phyloP scores from a whole-genome alignment of 2,329 filamentous ascomycete genomes.

The Botrytis byssoidea region DNA sequence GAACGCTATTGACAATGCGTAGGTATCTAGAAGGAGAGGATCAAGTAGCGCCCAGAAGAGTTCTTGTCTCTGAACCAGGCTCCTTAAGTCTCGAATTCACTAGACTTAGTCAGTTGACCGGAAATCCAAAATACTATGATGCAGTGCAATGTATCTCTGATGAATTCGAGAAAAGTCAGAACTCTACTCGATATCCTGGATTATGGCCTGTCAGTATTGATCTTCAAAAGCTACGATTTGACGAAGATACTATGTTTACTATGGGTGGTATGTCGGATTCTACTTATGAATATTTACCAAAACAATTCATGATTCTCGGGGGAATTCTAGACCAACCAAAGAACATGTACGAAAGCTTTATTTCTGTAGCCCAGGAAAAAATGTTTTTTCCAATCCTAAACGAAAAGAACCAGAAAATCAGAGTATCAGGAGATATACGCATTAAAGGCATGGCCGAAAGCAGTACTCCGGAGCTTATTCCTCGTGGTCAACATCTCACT shows the following conservation, averaged over 20 bases:
- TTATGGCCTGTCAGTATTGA: constrained; percentile 61
- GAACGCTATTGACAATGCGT: constrained; percentile 44
- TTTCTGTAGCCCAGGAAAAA: constrained; percentile 47
- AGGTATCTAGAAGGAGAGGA: constrained; percentile 47
- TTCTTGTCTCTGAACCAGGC: constrained; percentile 59
- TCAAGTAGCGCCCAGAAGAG: constrained; percentile 56
- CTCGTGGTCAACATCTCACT: constrained; percentile 60
- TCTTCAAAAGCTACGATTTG: constrained; percentile 47
- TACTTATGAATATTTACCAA: constrained; percentile 63
- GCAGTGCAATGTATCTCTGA: constrained; percentile 58
- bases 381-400: constrained; percentile 49
- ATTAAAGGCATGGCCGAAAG: constrained; percentile 41
- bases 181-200: constrained; percentile 56
- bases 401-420: constrained; percentile 41
- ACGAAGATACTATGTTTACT: constrained; percentile 53
- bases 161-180: constrained; percentile 55
- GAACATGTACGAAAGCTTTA: constrained; percentile 47
- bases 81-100: constrained; percentile 63
- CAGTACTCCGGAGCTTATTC: constrained; percentile 43
- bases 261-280: constrained; percentile 58
- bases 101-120: constrained; percentile 60
- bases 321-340: constrained; percentile 29
- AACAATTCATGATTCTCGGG: constrained; percentile 43
- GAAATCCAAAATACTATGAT: constrained; percentile 61
- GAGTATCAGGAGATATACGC: constrained; percentile 50